Evolutionary conservation across 768 basidiomycete species (phyloP), one percentile per base, ranked within the genome.

Genomic region (Suillus luteus): DNA sequence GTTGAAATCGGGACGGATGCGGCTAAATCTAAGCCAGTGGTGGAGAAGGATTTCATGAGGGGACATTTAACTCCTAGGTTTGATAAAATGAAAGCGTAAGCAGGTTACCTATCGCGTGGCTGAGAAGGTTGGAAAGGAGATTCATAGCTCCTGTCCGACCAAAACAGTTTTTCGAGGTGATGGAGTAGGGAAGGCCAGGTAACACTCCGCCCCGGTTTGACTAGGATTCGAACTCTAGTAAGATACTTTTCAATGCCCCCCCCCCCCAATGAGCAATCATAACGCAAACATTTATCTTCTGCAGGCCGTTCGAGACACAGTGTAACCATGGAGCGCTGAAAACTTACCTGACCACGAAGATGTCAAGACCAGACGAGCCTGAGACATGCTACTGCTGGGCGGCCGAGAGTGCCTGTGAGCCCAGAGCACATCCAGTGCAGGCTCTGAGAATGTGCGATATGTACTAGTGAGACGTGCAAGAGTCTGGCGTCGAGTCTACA

Each of bases 361-460:
- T 31, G 51, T 31, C 51, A 27, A 9, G 27, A 52, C 27, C 41
- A 59, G 15, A 44, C 19, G 17, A 12, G 22, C 22, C 10, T 37
- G 41, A 58, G 27, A 37, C 22, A 59, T 33, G 22, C 27, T 11
- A 46, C 22, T 38, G 44, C 22, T 19, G 35, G 57, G 8, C 3
- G 57, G 8, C 3, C 11, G n/a, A 59, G 41, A 22, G 37, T 22
- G 9, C 44, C n/a, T 43, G 40, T 49, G 38, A 27, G 22, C 60
- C 22, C 14, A 60, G 8, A 35, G 46, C 33, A 49, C 33, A 31
- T 60, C 46, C 51, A 60, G n/a, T 3, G 44, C 60, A 43, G 19
- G 38, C 33, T 49, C 51, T 51, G 14, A 46, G 24, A 57, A 60
- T 60, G 24, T 15, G 33, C 51, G 60, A 35, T 33, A 60, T 22